A percentile compares a stretch with the other conserved stretches of the same genome.
Conservation (phyloP, 208 protist species). For the Naegleria lovaniensis region DNA sequence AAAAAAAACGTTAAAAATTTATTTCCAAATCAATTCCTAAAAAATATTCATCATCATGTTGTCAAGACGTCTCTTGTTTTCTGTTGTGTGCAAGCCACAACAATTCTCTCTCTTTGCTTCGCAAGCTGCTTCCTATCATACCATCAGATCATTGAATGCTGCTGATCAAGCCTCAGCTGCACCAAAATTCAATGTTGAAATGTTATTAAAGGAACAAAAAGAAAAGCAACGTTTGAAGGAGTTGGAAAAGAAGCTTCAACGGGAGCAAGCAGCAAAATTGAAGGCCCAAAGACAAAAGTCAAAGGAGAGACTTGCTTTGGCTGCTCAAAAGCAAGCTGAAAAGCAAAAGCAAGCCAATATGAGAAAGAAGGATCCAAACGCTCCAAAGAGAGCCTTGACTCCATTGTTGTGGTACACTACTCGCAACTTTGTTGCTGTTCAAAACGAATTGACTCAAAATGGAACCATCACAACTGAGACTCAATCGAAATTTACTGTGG, state of each 20-base stretch:
- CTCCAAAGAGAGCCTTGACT: not conserved
- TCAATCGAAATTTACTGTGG: not conserved
- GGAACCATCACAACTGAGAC: not conserved
- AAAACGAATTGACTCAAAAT: not conserved
- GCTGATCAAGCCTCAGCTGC: not conserved
- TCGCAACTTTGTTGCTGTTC: not conserved
- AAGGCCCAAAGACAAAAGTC: not conserved
- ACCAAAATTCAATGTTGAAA: not conserved
- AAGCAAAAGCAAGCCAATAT: not conserved
- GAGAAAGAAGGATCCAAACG: not conserved
- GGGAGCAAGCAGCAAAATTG: not conserved
- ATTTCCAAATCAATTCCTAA: too few species aligned
- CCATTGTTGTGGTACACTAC: not conserved
- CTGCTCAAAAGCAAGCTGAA: not conserved
- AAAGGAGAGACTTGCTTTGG: not conserved
- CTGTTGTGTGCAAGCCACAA: too few species aligned
- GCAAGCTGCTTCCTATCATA: not conserved
- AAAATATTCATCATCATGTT: too few species aligned
- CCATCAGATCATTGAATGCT: not conserved
- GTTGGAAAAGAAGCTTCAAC: not conserved
- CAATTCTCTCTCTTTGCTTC: too few species aligned
- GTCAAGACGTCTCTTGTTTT: too few species aligned
- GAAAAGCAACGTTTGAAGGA: not conserved
- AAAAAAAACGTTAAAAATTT: too few species aligned
- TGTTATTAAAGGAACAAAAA: not conserved